Conservation (phyloP, 106 monocot genomes). For the Phalaenopsis equestris region DNA sequence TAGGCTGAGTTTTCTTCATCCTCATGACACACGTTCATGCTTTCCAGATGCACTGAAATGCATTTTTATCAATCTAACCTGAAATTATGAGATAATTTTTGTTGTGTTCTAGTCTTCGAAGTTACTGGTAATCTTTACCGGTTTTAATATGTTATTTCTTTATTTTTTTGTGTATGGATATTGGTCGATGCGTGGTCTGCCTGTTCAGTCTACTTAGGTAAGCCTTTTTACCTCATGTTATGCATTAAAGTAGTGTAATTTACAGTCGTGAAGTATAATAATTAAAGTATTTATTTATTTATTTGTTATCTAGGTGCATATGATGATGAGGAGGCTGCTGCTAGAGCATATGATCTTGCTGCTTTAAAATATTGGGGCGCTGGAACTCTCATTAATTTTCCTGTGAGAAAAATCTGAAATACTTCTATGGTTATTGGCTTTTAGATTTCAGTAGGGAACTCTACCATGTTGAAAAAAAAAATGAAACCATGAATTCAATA, state of each 20-base stretch:
- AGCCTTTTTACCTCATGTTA: slow-evolving; percentile 6
- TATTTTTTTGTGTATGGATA: slow-evolving; percentile 31
- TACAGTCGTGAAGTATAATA: background rate
- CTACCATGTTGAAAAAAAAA: background rate
- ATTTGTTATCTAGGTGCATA: slow-evolving; percentile 67
- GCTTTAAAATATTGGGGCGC: slow-evolving; percentile 98
- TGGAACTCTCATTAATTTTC: slow-evolving; percentile 98
- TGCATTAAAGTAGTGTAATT: background rate
- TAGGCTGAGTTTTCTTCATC: background rate
- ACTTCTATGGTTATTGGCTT: background rate
- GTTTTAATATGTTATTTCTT: slow-evolving; percentile 10
- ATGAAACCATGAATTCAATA: background rate
- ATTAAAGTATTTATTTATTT: slow-evolving; percentile 2
- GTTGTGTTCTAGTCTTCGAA: background rate
- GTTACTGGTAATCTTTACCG: background rate
- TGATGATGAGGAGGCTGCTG: slow-evolving; percentile 99
- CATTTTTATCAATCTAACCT: background rate
- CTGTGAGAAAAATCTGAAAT: slow-evolving; percentile 35
- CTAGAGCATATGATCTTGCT: slow-evolving; percentile 99
- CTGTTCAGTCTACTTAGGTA: slow-evolving; percentile 87
- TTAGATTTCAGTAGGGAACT: slow-evolving; percentile 1
- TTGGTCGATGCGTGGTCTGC: slow-evolving; percentile 8
- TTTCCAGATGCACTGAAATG: background rate
- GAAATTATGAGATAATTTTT: background rate
- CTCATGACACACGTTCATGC: background rate